phyloP scores from a whole-genome alignment of 140 eudicot species.

The Anethum foeniculum region DNA sequence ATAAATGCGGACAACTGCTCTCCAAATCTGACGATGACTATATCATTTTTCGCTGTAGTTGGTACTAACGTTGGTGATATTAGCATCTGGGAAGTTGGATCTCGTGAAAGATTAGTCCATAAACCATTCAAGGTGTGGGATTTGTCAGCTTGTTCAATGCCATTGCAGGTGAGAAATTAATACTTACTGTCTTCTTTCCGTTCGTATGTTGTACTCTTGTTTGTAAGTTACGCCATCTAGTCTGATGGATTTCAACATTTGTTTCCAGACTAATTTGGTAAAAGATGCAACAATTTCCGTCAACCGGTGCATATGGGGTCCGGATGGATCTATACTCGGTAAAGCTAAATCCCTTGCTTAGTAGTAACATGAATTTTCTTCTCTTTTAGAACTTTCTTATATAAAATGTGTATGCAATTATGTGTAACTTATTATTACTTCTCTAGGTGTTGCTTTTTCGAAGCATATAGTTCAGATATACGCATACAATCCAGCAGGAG shows the following conservation, averaged over 20 bases:
- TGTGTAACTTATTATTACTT: constrained; percentile 13
- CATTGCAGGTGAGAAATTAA: constrained; percentile 48
- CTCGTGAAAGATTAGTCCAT: constrained; percentile 63
- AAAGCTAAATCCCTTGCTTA: constrained; percentile 6
- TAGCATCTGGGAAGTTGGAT: constrained; percentile 84
- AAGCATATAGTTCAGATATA: constrained; percentile 90
- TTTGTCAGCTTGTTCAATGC: constrained; percentile 59
- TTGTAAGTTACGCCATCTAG: background rate
- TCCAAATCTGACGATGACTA: background rate
- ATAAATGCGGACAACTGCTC: background rate
- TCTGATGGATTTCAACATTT: background rate
- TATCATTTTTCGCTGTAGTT: constrained; percentile 34
- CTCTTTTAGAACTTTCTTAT: background rate
- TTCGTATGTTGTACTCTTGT: background rate
- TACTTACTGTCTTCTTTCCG: background rate
- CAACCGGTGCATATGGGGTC: constrained; percentile 87
- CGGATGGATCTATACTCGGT: constrained; percentile 90
- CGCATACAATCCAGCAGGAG: constrained; percentile 59
- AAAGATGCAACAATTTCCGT: constrained; percentile 75
- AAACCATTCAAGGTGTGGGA: constrained; percentile 85
- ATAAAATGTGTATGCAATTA: background rate
- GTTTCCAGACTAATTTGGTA: constrained; percentile 56
- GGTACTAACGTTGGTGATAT: constrained; percentile 91
- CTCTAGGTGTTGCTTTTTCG: constrained; percentile 78
- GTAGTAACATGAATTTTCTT: background rate